Percentiles rank a stretch among this genome's conserved stretches.
Conservation (phyloP, 176 grass and related monocot genomes). For the Musa beccarii region DNA sequence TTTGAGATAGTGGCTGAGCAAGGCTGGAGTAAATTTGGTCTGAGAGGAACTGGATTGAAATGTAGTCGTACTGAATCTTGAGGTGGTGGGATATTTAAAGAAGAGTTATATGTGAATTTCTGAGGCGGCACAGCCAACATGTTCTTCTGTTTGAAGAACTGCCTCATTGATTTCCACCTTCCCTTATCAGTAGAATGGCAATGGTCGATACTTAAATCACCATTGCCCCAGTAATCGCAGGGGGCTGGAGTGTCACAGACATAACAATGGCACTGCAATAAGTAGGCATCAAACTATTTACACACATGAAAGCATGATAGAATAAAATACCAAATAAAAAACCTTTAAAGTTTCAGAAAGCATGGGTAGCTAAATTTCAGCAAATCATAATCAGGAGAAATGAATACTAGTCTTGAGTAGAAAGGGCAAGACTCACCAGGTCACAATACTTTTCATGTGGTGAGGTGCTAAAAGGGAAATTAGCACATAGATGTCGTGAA, state of each 20-base stretch:
- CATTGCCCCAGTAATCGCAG: slow-evolving; percentile 67
- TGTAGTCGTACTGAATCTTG: slow-evolving; percentile 1
- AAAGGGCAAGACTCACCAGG: slow-evolving; percentile 47
- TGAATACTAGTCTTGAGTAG: slow-evolving; percentile 4
- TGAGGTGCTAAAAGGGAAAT: slow-evolving; percentile 70
- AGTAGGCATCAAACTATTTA: slow-evolving; percentile 7
- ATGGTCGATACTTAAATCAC: slow-evolving; percentile 37
- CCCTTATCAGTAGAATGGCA: slow-evolving; percentile 82
- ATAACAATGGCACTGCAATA: slow-evolving; percentile 96
- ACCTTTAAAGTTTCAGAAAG: no score
- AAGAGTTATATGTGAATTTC: slow-evolving; percentile 20
- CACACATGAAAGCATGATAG: neutral
- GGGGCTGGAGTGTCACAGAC: slow-evolving; percentile 84
- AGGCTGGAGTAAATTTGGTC: slow-evolving; percentile 25
- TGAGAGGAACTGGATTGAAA: neutral
- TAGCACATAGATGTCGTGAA: slow-evolving; percentile 76
- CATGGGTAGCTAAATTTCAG: no score
- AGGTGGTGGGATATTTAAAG: neutral
- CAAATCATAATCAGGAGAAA: neutral
- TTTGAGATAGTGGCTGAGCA: neutral
- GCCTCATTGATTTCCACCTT: slow-evolving; percentile 51
- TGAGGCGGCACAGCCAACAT: slow-evolving; percentile 26
- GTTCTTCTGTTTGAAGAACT: slow-evolving; percentile 35
- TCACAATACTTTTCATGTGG: slow-evolving; percentile 59
- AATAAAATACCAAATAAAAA: neutral